Evolutionary conservation across 139 green algal species (phyloP), one percentile per base, ranked within the genome.

Genomic region (Tetraselmis chui): DNA sequence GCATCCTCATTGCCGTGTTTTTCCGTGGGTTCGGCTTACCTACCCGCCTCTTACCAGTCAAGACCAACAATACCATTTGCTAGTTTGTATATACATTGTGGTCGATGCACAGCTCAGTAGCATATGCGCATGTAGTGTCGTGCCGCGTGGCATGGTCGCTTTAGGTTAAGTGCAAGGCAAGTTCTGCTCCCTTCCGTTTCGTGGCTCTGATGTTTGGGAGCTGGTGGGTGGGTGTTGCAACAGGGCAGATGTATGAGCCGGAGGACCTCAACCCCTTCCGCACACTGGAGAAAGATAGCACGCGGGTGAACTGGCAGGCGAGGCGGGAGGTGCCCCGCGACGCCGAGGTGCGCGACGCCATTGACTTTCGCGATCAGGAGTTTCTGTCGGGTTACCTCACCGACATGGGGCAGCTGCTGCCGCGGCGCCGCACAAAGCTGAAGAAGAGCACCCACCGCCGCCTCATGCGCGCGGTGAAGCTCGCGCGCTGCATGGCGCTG

Each of bases 331-430:
- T 22, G 30, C 80, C 30, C 5, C 2, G 76, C 59, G 29, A 59
- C 29, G 80, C 80, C 59, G n/a, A 74, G 80, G 58, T 79, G 25
- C 23, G 27, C 30, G 58, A 31, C 23, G 30, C 18, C 2, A 76
- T 82, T 24, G 26, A 82, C 67, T 84, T 74, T 26, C 23, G 45
- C 29, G 29, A 84, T 30, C 29, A 59, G 27, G 75, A 59, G 26
- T 80, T 80, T 18, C 80, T 84, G 31, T 80, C 23, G 23, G 30
- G 11, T 22, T 82, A 76, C 59, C 59, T 84, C 5, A 80, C 80
- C 2, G 80, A 84, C 30, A 75, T 30, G 67, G 80, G 80, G 27
- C 80, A 84, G 80, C 27, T 84, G 25, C 29, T 84, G 29, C 80
- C 80, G 27, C 31, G 80, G 26, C 58, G 80, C 30, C 28, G 32